Evolutionary conservation across 345 rosid genomes (phyloP).

Genomic region (Arabidopsis thaliana): DNA sequence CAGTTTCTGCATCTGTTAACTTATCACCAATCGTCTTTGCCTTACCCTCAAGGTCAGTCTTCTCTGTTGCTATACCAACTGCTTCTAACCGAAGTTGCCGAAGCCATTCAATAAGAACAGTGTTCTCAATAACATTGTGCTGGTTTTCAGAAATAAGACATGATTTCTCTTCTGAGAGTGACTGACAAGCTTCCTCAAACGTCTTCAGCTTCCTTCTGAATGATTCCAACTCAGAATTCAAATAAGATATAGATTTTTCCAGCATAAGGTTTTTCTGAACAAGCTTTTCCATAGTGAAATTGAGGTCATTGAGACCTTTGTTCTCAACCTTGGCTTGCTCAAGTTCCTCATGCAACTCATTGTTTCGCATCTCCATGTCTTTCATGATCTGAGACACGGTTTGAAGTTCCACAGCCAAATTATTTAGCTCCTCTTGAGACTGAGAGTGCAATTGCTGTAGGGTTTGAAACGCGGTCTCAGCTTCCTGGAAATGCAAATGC

Average conservation of each 20-base stretch:
- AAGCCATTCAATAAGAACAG: constrained; percentile 63
- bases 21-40: constrained; percentile 34
- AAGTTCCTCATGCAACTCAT: constrained; percentile 60
- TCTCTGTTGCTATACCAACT: constrained; percentile 55
- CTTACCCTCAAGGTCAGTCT: constrained; percentile 54
- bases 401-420: constrained; percentile 69
- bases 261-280: constrained; percentile 69
- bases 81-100: constrained; percentile 66
- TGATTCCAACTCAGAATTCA: constrained; percentile 76
- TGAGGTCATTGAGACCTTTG: constrained; percentile 55
- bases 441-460: constrained; percentile 87
- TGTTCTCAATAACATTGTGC: constrained; percentile 54
- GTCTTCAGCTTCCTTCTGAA: constrained; percentile 62
- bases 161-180: constrained; percentile 65
- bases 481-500: constrained; percentile 80
- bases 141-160: constrained; percentile 65
- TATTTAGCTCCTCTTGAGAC: constrained; percentile 89
- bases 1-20: constrained; percentile 41
- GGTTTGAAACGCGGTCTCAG: constrained; percentile 97
- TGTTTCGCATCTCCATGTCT: constrained; percentile 70
- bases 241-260: constrained; percentile 78
- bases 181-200: constrained; percentile 68
- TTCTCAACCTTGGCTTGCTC: constrained; percentile 61
- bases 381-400: constrained; percentile 61
- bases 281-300: constrained; percentile 68